Percentiles rank a stretch among this genome's conserved stretches.
Evolutionary conservation across 495 filamentous ascomycete genomes (phyloP).

Genomic region (Bacidia rubella): DNA sequence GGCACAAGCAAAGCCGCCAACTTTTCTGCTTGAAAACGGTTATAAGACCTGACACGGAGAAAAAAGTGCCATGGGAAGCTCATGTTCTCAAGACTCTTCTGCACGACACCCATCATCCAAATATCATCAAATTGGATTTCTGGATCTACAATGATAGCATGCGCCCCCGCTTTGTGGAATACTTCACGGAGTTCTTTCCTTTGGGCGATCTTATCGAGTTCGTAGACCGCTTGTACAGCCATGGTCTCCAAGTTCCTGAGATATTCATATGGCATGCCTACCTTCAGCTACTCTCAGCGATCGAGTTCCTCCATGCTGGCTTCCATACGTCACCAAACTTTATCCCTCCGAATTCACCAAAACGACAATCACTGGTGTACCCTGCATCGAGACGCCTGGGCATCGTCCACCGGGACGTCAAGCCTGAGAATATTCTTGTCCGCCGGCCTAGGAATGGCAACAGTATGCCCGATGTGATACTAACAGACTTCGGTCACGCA

Average conservation of each 20-base stretch:
- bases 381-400: constrained; percentile 23
- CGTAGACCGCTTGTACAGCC: constrained; percentile 42
- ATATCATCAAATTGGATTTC: constrained; percentile 12
- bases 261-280: constrained; percentile 94
- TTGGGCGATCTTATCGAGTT: constrained; percentile 77
- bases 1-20: constrained; percentile 31
- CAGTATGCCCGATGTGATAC: constrained; percentile 22
- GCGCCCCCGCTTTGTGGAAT: constrained; percentile 67
- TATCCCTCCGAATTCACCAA: not conserved
- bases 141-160: not conserved
- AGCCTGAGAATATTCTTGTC: constrained; percentile 93
- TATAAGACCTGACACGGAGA: not conserved
- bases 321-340: constrained; percentile 4
- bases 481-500: constrained; percentile 89
- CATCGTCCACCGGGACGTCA: constrained; percentile 94
- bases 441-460: constrained; percentile 28
- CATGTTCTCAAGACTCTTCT: constrained; percentile 5
- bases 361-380: not conserved
- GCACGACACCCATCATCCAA: constrained; percentile 2
- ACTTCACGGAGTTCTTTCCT: constrained; percentile 96
- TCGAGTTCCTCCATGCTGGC: constrained; percentile 83
- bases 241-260: constrained; percentile 87
- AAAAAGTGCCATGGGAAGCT: constrained; percentile 4
- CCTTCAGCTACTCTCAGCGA: constrained; percentile 79
- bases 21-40: constrained; percentile 13